These are phyloP conservation scores for Castanea mollissima DNA, from an alignment of 306 rosid species.

Conservation along the genomic window DNA sequence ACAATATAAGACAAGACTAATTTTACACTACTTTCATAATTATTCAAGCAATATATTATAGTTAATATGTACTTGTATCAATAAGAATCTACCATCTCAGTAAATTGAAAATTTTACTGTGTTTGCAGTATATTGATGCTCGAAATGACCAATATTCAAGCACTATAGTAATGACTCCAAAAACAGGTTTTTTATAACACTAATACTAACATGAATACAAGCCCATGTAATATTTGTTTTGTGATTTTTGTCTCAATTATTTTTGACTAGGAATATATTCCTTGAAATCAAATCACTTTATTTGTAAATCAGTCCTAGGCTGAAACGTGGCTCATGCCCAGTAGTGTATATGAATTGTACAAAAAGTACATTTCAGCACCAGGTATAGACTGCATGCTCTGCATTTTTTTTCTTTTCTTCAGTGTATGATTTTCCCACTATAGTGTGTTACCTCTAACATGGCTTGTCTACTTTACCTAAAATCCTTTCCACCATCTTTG, in stretches of 20 bases:
- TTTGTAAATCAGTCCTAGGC: conserved; percentile 25
- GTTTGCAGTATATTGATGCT: no score
- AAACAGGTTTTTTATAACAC: no score
- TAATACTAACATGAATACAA: no score
- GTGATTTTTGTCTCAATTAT: conserved; percentile 21
- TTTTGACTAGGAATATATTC: conserved; percentile 42
- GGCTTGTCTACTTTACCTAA: not conserved
- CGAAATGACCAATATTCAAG: conserved; percentile 28
- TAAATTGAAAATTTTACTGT: no score
- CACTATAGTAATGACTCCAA: conserved; percentile 22
- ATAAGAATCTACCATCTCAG: no score
- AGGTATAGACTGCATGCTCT: not conserved
- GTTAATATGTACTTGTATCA: no score
- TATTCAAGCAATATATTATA: no score
- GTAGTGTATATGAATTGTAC: conserved; percentile 12
- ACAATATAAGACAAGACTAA: no score
- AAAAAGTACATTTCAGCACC: conserved; percentile 30
- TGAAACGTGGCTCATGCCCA: conserved; percentile 27
- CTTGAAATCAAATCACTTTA: conserved; percentile 39
- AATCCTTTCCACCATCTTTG: not conserved
- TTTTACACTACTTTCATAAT: no score
- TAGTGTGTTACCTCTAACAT: not conserved
- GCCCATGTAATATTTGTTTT: not conserved
- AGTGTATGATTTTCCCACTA: conserved; percentile 8
- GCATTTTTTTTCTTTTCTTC: not conserved